Evolutionary conservation across 2,329 filamentous ascomycete genomes (phyloP), one percentile per base, ranked within the genome.

Genomic region (Talaromyces sp.): DNA sequence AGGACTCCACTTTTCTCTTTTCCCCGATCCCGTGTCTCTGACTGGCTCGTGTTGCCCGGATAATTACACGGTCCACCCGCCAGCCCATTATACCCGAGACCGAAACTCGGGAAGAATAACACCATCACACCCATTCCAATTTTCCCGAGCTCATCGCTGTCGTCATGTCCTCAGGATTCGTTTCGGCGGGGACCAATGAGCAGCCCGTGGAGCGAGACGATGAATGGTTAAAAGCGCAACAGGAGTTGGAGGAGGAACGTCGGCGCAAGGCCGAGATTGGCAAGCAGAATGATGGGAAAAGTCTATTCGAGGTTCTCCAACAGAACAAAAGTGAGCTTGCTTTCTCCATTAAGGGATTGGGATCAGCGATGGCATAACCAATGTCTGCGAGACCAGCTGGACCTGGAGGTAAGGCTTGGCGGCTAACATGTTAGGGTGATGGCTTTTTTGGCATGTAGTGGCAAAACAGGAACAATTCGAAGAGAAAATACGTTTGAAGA

Each of bases 401-500:
- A 17, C 19, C 11, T 45, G 32, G 7, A 52, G n/a, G n/a, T 14
- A 35, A 29, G 33, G 35, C 53, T 45, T 41, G 43, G 22, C 40
- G 56, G 60, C 73, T 77, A 62, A 78, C 71, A 72, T 75, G 64
- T 70, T 66, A 72, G 70, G 72, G 61, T 67, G 65, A 67, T 62
- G 52, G 32, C 14, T 56, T 57, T 54, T 56, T 55, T 51, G 41
- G 29, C 36, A 47, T 53, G 29, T 50, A 73, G 70, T 74, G 64
- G 77, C 77, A 58, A 80, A 80, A 63, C 77, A 80, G 66, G 78
- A 80, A 69, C 76, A 75, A 27, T 80, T 80, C 60, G 77, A 80
- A 62, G 78, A 80, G 65, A 77, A 77, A 35, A 73, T 74, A 13
- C 73, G 75, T 49, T 54, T 80, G 42, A 79, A 78, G 58, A 79